These are phyloP conservation scores for Cordyceps farinosa DNA, from an alignment of 2,329 filamentous ascomycete genomes.

Conservation along the genomic window DNA sequence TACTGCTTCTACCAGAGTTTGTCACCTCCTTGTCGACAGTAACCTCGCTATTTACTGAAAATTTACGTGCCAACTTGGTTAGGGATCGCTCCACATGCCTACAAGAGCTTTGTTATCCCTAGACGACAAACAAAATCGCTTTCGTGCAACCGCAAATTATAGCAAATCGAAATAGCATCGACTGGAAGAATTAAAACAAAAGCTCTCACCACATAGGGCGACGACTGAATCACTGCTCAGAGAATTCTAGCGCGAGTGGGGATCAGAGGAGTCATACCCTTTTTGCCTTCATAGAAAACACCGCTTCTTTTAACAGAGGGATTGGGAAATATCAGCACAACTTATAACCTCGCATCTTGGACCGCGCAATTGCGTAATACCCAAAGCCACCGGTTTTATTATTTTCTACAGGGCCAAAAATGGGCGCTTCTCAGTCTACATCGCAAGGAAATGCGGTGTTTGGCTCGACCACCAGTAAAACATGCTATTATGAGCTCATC, in stretches of 20 bases:
- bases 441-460: constrained; percentile 30
- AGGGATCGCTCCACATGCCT: not conserved
- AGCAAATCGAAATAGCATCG: not conserved
- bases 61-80: no score
- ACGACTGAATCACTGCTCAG: not conserved
- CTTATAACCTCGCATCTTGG: not conserved
- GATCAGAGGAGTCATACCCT: constrained; percentile 7
- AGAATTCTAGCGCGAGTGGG: not conserved
- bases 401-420: constrained; percentile 22
- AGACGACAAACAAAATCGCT: no score
- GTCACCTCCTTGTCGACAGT: not conserved
- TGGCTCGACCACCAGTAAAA: constrained; percentile 50
- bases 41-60: not conserved
- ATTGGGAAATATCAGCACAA: not conserved
- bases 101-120: no score
- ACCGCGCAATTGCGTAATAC: not conserved
- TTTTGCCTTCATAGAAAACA: not conserved
- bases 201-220: not conserved
- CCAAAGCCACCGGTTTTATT: not conserved
- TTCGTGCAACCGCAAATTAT: not conserved
- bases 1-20: not conserved
- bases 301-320: not conserved
- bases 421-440: constrained; percentile 58
- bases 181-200: not conserved
- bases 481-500: constrained; percentile 83